phyloP scores from a whole-genome alignment of 345 rosid species.

The Ceriops decandra region DNA sequence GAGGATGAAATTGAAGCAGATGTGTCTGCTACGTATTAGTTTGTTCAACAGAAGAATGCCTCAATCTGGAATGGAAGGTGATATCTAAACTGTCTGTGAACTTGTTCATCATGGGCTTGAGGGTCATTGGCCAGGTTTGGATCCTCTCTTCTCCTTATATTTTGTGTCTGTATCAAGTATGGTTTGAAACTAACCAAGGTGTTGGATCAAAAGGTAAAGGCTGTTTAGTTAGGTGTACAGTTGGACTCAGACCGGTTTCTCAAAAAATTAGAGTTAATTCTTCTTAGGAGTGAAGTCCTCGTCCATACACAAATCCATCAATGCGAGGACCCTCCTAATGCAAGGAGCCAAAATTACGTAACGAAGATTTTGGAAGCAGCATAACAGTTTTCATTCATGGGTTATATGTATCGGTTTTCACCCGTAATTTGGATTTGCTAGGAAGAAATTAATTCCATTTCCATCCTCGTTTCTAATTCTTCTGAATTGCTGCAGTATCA shows the following conservation, averaged over 20 bases:
- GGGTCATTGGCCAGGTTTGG: neutral
- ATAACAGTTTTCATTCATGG: slow-evolving; percentile 1
- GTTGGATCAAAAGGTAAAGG: slow-evolving; percentile 8
- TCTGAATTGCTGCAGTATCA: too few relatives aligned
- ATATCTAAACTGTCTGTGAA: neutral
- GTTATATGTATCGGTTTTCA: neutral
- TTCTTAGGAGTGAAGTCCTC: slow-evolving; percentile 5
- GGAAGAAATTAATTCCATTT: too few relatives aligned
- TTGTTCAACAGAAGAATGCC: neutral
- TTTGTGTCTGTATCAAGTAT: slow-evolving; percentile 12
- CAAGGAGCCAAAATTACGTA: slow-evolving; percentile 1
- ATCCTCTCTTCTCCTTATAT: slow-evolving; percentile 1
- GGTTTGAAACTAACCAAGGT: slow-evolving; percentile 16
- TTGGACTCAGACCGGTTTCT: slow-evolving; percentile 3
- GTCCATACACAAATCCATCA: neutral
- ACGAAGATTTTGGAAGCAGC: neutral
- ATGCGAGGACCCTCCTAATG: neutral
- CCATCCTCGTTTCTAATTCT: too few relatives aligned
- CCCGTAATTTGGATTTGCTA: too few relatives aligned
- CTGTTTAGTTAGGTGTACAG: slow-evolving; percentile 13
- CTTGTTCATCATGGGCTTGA: neutral
- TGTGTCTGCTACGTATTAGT: neutral
- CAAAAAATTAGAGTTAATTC: neutral
- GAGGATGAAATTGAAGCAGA: neutral
- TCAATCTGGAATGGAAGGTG: neutral